Base-by-base conservation (phyloP, 495 filamentous ascomycete genomes). In the Aspergillus heteromorphus region DNA sequence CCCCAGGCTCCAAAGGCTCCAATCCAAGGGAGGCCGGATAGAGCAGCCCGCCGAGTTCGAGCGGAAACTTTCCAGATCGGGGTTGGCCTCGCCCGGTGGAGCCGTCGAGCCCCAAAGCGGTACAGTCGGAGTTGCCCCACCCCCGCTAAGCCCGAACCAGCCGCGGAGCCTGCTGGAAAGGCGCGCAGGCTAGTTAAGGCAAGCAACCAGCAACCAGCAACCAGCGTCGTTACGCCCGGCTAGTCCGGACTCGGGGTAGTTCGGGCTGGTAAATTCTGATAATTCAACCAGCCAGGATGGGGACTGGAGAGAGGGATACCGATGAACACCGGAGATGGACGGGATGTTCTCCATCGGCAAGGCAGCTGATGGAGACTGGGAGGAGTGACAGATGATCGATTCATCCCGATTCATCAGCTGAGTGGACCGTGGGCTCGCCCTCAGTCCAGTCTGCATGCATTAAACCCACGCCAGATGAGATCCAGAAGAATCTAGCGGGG, bases 401-500 rank as follows among this genome's bases (percentile, higher is more conserved):
- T 16, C 36, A 18, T n/a, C 23, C 34, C 17, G 19, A 16, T 23
- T 17, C 36, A 43, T 55, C 53, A 55, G 49, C 49, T 49, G 55
- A 49, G 45, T 50, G 31, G 38, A 49, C 25, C 36, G 45, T 38
- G 34, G 34, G 34, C n/a, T 38, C 34, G 34, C 34, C 30, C 13
- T 38, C 34, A n/a, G 11, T 38, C 34, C 34, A 38, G 34, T 38
- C 34, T 20, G 43, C 40, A 51, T 50, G 19, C 43, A 36, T 20
- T 38, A 59, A 47, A 27, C 31, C 48, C 51, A 54, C 48, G 51
- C 53, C 57, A 56, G 48, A 55, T 20, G 27, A 18, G 27, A 55
- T 59, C 53, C 53, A 59, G 52, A 59, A 59, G 49, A 55, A 53
- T 56, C 49, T 60, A 60, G 58, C 53, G 58, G 58, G 53, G 49